Conservation (phyloP, 257 asterid species). For the Ophiorrhiza pumila region DNA sequence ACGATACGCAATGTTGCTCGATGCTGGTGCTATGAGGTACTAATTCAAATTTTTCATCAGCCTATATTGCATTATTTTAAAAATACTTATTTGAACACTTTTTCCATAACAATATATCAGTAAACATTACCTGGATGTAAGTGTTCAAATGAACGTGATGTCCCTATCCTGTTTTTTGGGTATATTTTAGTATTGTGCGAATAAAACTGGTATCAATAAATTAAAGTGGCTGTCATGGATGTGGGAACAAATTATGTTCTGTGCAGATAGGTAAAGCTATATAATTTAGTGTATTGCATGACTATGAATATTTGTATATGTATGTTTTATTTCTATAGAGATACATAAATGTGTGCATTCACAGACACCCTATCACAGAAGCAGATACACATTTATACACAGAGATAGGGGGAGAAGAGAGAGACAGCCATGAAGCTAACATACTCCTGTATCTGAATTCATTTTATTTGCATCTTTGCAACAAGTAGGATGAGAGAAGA, state of each 20-base stretch:
- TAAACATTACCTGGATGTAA: not conserved
- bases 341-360: not conserved
- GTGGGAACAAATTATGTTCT: not conserved
- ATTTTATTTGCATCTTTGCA: too few relatives aligned
- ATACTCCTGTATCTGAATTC: too few relatives aligned
- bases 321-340: not conserved
- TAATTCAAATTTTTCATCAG: not conserved
- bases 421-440: too few relatives aligned
- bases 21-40: conserved; percentile 48
- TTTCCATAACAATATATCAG: not conserved
- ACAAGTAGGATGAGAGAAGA: too few relatives aligned
- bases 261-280: not conserved
- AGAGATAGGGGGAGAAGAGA: too few relatives aligned
- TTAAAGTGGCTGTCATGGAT: not conserved
- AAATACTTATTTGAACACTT: not conserved
- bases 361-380: too few relatives aligned
- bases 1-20: conserved; percentile 46
- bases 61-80: not conserved
- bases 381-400: too few relatives aligned
- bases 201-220: not conserved
- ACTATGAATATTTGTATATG: not conserved
- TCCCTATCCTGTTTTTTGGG: not conserved
- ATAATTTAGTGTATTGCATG: not conserved
- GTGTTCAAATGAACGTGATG: not conserved
- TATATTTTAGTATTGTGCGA: not conserved